phyloP scores from a whole-genome alignment of 2,329 filamentous ascomycete genomes.

The Ophidiomyces ophidiicola region DNA sequence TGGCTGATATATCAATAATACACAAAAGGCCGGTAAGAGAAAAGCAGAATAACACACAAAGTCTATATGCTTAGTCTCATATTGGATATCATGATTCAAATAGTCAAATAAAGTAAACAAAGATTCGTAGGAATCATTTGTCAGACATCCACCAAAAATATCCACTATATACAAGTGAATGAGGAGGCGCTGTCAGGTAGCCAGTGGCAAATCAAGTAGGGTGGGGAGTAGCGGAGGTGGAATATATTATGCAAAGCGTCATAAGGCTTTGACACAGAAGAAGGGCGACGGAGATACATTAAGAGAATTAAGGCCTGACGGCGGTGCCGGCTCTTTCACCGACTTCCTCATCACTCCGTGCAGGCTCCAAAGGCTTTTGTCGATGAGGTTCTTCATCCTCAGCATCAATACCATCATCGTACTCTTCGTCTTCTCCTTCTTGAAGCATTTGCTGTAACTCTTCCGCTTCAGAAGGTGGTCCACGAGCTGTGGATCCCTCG shows the following conservation, averaged over 20 bases:
- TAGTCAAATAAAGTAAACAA: not conserved
- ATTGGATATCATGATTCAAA: conserved; percentile 2
- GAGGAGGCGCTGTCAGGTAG: too few species aligned
- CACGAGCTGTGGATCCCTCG: conserved; percentile 17
- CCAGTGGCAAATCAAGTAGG: too few species aligned
- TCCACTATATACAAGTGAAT: too few species aligned
- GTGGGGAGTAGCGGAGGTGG: too few species aligned
- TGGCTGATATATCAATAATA: too few species aligned
- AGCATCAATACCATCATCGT: conserved; percentile 22
- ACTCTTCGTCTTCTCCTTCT: conserved; percentile 25
- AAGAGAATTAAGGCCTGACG: conserved; percentile 5
- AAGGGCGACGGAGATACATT: too few species aligned
- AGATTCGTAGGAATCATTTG: too few species aligned
- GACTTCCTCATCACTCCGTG: conserved; percentile 8
- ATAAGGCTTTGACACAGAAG: too few species aligned
- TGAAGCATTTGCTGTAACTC: conserved; percentile 38
- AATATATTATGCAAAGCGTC: too few species aligned
- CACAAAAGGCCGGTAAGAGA: too few species aligned
- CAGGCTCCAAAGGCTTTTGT: not conserved
- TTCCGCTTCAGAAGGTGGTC: conserved; percentile 38
- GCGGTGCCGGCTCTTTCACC: conserved; percentile 3
- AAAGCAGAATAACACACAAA: not conserved
- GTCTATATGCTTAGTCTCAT: conserved; percentile 5
- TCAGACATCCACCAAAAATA: too few species aligned
- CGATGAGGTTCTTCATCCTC: conserved; percentile 6